Conservation (phyloP, 371 early-diverging fungal species). For the Mucor plumbeus region DNA sequence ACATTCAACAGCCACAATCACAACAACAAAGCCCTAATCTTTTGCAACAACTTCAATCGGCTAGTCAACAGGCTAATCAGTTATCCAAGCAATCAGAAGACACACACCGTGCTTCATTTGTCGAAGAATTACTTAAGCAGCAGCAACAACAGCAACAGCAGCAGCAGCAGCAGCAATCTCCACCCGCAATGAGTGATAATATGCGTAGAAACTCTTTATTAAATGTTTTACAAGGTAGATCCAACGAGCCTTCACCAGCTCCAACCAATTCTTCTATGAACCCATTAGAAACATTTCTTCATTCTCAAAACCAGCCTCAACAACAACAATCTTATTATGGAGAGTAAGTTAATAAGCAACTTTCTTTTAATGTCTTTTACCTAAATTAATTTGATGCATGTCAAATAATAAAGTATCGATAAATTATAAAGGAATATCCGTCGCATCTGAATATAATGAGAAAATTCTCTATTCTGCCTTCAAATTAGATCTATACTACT, state of each 20-base stretch:
- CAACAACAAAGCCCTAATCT: conserved; percentile 11
- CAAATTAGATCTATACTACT: too few relatives aligned
- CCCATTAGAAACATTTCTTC: conserved; percentile 5
- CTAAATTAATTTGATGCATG: background rate
- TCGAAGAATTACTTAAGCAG: conserved; percentile 28
- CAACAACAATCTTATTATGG: background rate
- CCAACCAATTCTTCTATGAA: conserved; percentile 4
- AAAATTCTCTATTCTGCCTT: too few relatives aligned
- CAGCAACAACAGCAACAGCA: background rate
- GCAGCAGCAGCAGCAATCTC: conserved; percentile 3
- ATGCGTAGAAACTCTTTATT: conserved; percentile 32
- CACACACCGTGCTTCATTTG: conserved; percentile 25
- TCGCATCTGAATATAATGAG: background rate
- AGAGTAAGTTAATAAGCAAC: background rate
- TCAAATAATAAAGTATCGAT: background rate
- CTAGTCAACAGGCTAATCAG: conserved; percentile 8
- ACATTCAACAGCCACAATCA: background rate
- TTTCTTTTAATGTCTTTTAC: background rate
- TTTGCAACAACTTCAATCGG: conserved; percentile 11
- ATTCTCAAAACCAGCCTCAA: conserved; percentile 4
- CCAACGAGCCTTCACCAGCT: background rate
- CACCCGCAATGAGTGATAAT: conserved; percentile 16
- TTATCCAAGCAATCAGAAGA: background rate
- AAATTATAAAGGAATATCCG: background rate
- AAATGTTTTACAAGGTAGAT: conserved; percentile 29